A percentile compares a stretch with the other conserved stretches of the same genome.
Evolutionary conservation across 805 yeast genomes (phyloP).

Genomic region (Alloascoidea africana): DNA sequence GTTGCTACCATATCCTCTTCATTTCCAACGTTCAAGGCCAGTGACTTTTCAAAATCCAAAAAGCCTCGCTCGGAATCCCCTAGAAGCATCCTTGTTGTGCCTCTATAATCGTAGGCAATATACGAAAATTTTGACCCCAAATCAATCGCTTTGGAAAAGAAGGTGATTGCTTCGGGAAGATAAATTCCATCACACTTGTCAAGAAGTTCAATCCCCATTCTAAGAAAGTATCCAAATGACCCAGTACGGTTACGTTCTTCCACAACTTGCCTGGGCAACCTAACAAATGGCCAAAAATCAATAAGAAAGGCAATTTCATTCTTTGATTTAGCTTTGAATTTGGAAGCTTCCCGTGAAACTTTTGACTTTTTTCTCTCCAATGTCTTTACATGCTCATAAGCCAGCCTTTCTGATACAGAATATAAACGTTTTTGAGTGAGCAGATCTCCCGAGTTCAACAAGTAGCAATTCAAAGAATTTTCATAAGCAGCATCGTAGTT

Average conservation of each 20-base stretch:
- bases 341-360: neutral
- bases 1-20: neutral
- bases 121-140: neutral
- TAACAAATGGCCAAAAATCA: conserved; percentile 1
- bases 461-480: neutral
- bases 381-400: neutral
- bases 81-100: neutral
- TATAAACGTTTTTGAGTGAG: neutral
- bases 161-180: neutral
- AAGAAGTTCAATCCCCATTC: neutral
- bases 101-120: conserved; percentile 1
- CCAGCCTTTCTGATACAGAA: neutral
- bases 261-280: neutral
- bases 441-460: neutral
- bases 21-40: neutral
- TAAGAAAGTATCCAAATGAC: neutral
- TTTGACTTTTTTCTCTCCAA: neutral
- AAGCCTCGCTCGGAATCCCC: neutral
- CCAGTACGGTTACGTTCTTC: neutral
- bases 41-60: neutral
- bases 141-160: neutral
- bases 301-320: neutral
- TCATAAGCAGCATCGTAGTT: conserved; percentile 1
- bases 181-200: neutral
- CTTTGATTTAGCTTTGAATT: neutral